Conservation (phyloP, 371 early-diverging fungal species). For the Lichtheimia hyalospora region DNA sequence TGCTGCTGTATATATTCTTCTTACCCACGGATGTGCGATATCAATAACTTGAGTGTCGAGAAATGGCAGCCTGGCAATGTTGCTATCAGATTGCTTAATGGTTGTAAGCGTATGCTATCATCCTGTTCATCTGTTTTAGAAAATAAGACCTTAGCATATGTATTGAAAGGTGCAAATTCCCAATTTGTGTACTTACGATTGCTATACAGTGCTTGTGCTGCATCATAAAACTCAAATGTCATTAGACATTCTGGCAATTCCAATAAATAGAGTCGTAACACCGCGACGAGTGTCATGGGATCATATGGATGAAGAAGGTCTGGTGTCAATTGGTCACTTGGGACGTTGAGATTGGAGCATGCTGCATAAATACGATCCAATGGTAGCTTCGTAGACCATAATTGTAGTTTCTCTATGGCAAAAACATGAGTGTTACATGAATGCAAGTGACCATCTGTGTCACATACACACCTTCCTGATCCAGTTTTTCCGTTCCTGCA, state of each 20-base stretch:
- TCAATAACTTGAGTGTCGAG: conserved; percentile 47
- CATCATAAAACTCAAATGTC: conserved; percentile 74
- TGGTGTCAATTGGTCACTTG: conserved; percentile 48
- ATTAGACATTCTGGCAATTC: conserved; percentile 72
- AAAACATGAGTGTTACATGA: neutral
- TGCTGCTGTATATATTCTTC: neutral
- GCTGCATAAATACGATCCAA: conserved; percentile 65
- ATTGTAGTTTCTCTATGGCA: conserved; percentile 21
- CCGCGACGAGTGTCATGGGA: conserved; percentile 60
- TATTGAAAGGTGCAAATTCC: neutral
- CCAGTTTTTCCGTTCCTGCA: conserved; percentile 11
- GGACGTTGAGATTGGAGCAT: conserved; percentile 59
- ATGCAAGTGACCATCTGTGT: neutral
- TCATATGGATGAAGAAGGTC: conserved; percentile 59
- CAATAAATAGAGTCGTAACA: conserved; percentile 65
- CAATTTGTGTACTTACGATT: conserved; percentile 35
- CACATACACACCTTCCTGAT: conserved; percentile 3
- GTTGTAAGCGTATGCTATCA: conserved; percentile 38
- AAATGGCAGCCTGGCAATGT: conserved; percentile 56
- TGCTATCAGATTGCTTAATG: conserved; percentile 60
- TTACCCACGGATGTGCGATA: conserved; percentile 46
- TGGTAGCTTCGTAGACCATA: conserved; percentile 66
- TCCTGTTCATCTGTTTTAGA: conserved; percentile 35
- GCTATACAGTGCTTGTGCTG: conserved; percentile 65
- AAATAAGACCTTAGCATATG: neutral